Conservation (phyloP, 75 land plant genomes). For the Cunninghamia lanceolata region DNA sequence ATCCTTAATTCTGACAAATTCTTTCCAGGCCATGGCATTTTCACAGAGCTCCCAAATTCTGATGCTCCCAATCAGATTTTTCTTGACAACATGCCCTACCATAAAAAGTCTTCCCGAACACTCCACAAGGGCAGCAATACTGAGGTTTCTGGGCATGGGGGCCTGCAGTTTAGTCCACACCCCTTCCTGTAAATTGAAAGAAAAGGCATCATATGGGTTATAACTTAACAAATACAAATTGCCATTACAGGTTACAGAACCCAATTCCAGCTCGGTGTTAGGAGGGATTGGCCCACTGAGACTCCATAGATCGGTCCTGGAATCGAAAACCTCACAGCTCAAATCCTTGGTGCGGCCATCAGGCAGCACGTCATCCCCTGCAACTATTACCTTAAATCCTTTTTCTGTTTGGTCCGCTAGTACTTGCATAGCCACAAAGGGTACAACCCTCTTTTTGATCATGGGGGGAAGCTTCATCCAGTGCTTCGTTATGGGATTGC, state of each 20-base stretch:
- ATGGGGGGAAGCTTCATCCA: conserved; percentile 35
- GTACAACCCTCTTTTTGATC: conserved; percentile 31
- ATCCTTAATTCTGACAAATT: conserved; percentile 26
- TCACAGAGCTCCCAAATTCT: conserved; percentile 31
- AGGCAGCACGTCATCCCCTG: conserved; percentile 17
- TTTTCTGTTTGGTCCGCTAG: background rate
- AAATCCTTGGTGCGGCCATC: conserved; percentile 22
- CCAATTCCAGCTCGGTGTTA: conserved; percentile 22
- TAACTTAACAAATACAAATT: conserved; percentile 23
- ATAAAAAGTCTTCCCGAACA: conserved; percentile 29
- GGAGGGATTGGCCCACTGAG: conserved; percentile 25
- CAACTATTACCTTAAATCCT: conserved; percentile 30
- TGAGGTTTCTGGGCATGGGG: conserved; percentile 29
- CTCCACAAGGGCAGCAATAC: conserved; percentile 27
- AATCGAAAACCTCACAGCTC: conserved; percentile 31
- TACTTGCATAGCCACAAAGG: conserved; percentile 29
- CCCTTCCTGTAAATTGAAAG: conserved; percentile 28
- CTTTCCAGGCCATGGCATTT: conserved; percentile 22
- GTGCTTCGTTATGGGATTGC: conserved; percentile 32
- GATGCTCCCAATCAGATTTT: conserved; percentile 19
- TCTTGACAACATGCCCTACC: conserved; percentile 31
- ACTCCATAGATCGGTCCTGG: conserved; percentile 19
- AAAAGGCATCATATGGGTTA: conserved; percentile 25
- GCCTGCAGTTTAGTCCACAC: conserved; percentile 33
- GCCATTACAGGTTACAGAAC: conserved; percentile 31